Conservation (phyloP, 495 filamentous ascomycete genomes). For the Apodospora peruviana region DNA sequence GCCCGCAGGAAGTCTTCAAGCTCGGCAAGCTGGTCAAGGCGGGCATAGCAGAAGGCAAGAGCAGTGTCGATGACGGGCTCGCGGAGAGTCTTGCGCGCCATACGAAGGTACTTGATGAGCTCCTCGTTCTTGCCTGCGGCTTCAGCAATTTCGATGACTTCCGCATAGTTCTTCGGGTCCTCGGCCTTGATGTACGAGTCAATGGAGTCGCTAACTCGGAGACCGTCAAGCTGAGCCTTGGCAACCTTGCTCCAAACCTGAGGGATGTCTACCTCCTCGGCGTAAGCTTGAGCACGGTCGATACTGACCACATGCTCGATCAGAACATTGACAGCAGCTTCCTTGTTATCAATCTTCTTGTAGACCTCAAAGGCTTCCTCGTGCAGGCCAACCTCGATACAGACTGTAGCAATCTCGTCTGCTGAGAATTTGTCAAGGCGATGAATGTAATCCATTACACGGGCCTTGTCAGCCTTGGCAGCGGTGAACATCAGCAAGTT, state of each 20-base stretch:
- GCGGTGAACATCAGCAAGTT: conserved; percentile 97
- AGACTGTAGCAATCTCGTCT: conserved; percentile 87
- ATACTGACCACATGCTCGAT: conserved; percentile 98
- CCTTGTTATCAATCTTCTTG: conserved; percentile 92
- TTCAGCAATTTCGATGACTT: conserved; percentile 94
- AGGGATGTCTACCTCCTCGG: conserved; percentile 88
- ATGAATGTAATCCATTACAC: conserved; percentile 96
- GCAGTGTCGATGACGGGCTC: conserved; percentile 92
- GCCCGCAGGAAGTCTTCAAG: conserved; percentile 94
- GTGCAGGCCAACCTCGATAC: conserved; percentile 87
- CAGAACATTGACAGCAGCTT: conserved; percentile 81
- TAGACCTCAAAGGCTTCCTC: conserved; percentile 98
- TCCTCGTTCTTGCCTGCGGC: conserved; percentile 98
- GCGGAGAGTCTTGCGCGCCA: conserved; percentile 94
- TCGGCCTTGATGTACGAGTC: conserved; percentile 95
- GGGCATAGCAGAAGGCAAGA: conserved; percentile 88
- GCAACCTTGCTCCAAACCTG: conserved; percentile 99
- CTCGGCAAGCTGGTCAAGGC: conserved; percentile 84
- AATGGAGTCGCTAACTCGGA: conserved; percentile 87
- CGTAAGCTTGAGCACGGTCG: conserved; percentile 93
- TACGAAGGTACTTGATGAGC: conserved; percentile 90
- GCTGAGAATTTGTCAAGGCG: conserved; percentile 82
- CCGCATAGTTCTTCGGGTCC: conserved; percentile 87
- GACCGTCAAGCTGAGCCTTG: conserved; percentile 95
- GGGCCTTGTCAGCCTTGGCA: conserved; percentile 90